Base-by-base conservation (phyloP, 805 yeast species). In the Saturnispora halmiae region DNA sequence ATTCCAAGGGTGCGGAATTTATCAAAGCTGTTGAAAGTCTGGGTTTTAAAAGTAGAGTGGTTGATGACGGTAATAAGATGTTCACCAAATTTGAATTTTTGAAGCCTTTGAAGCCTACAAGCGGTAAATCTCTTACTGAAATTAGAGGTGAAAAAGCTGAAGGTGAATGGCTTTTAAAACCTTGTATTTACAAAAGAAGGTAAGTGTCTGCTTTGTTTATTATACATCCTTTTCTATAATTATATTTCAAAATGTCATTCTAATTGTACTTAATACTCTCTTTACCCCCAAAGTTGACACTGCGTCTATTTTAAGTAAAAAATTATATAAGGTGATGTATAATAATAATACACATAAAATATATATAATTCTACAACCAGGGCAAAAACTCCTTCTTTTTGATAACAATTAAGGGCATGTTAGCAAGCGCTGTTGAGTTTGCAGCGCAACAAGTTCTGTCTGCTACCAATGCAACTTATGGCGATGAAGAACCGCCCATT, bases 181-280 rank as follows among this genome's bases (percentile, higher is more conserved):
- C 99, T 3, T 92, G 99, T 64, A 84, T 92, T 45, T 92, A 92
- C 62, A 92, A 92, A 59, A 74, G 94, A 64, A 73, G 96, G 51
- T 84, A 57, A 54, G 30, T n/a, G n/a, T 13, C 14, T n/a, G n/a
- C n/a, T n/a, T n/a, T n/a, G n/a, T n/a, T n/a, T n/a, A n/a, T n/a
- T n/a, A n/a, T n/a, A n/a, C n/a, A n/a, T n/a, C n/a, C n/a, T n/a
- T n/a, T n/a, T n/a, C n/a, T n/a, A n/a, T n/a, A n/a, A n/a, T n/a
- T n/a, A n/a, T n/a, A n/a, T n/a, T n/a, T n/a, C n/a, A n/a, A n/a
- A n/a, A n/a, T n/a, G n/a, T n/a, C n/a, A n/a, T n/a, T n/a, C n/a
- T n/a, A n/a, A n/a, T n/a, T n/a, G n/a, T n/a, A n/a, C n/a, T n/a
- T n/a, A n/a, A n/a, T n/a, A n/a, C n/a, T n/a, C n/a, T n/a, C n/a